phyloP scores from a whole-genome alignment of 257 asterid genomes.

The Solanum arcanum region DNA sequence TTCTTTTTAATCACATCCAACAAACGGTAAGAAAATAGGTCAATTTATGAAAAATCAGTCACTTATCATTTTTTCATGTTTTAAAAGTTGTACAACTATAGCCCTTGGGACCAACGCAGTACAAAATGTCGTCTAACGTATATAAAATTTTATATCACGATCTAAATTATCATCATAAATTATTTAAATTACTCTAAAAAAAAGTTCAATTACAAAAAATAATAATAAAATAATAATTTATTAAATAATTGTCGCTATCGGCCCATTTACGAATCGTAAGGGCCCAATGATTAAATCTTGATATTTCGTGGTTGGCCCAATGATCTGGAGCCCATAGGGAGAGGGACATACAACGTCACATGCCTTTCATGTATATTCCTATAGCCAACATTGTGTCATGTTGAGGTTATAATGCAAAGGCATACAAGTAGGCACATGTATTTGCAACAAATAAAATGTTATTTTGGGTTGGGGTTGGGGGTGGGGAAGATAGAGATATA shows the following conservation, averaged over 20 bases:
- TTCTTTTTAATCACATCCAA: background rate
- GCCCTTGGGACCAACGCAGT: background rate
- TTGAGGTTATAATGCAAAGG: constrained; percentile 19
- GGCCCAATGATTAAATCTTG: background rate
- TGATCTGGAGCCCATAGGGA: constrained; percentile 19
- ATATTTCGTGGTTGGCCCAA: background rate
- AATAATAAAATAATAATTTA: background rate
- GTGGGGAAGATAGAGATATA: background rate
- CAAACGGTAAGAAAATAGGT: background rate
- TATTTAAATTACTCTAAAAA: background rate
- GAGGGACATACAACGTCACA: constrained; percentile 33
- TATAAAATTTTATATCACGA: background rate
- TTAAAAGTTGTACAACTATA: background rate
- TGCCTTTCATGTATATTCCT: constrained; percentile 15
- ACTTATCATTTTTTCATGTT: background rate
- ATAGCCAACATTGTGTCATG: constrained; percentile 48
- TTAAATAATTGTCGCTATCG: background rate
- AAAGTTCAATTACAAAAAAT: background rate
- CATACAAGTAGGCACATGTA: constrained; percentile 27
- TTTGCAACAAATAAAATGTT: background rate
- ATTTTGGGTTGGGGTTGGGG: background rate
- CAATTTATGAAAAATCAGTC: background rate
- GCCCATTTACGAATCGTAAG: background rate
- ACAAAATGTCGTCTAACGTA: background rate
- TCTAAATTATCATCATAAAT: background rate